Evolutionary conservation across 1,139 yeast genomes (phyloP), one percentile per base, ranked within the genome.

Genomic region (Candida gigantensis): DNA sequence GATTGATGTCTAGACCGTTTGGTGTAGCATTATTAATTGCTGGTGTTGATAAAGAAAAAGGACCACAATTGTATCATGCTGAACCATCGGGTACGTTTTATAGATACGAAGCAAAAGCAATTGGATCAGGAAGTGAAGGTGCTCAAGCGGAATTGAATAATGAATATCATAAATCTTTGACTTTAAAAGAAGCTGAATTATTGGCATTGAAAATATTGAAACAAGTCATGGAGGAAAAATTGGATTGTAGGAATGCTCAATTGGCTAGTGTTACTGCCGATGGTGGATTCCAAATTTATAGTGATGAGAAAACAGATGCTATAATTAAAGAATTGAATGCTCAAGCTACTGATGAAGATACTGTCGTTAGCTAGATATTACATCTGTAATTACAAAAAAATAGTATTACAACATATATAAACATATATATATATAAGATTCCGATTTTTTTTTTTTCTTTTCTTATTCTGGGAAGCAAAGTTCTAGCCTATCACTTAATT

Each of bases 81-180:
- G 99, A 94, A 64, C 98, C 99, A 28, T 85, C 96, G 12, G 99
- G 99, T 43, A 92, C 99, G 2, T 94, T 89, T 54, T 94, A 92
- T 69, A 79, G 95, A 63, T 94, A 92, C 60, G 97, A 92, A 55
- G 99, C 98, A 30, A 94, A 92, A 65, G 98, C 98, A 9, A 94
- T 94, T 57, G 99, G 99, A 8, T 87, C 96, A 1, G 99, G 99
- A 19, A 86, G 96, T 13, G 99, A 94, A 63, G 98, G 98, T 45
- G 99, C 99, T 2, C 98, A 94, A 65, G 86, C 97, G 1, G 99
- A 94, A 62, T 74, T 94, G 55, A 96, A 92, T 62, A 92, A 90
- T 55, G 97, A 94, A 65, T 94, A 94, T 66, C 97, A 92, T 64
- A 84, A 90, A 52, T 86, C 95, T 14, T 72, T 94, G 54, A 88